phyloP scores from a whole-genome alignment of 768 basidiomycete genomes.

The Mrakia gelida region DNA sequence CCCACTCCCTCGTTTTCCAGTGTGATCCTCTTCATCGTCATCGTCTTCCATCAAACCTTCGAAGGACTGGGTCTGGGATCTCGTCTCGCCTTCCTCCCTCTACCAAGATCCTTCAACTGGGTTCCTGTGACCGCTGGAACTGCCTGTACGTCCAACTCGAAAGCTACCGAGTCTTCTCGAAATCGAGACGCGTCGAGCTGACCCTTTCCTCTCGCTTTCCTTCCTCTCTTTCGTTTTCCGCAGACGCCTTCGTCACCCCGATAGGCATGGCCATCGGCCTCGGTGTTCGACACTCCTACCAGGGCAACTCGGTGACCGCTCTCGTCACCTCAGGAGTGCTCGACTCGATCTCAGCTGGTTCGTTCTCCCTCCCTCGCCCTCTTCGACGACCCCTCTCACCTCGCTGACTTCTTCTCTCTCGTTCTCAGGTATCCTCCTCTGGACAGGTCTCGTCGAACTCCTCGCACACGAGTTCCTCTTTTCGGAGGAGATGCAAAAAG shows the following conservation, averaged over 20 bases:
- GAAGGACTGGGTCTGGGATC: conserved; percentile 92
- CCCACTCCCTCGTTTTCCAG: conserved; percentile 49
- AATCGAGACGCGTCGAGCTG: background rate
- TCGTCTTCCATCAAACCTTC: conserved; percentile 87
- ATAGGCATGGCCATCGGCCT: conserved; percentile 82
- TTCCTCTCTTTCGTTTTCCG: too few relatives aligned
- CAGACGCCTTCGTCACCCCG: conserved; percentile 69
- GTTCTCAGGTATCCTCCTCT: conserved; percentile 53
- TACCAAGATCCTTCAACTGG: conserved; percentile 40
- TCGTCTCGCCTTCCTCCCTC: conserved; percentile 69
- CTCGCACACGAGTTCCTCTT: conserved; percentile 94
- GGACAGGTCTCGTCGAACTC: conserved; percentile 83
- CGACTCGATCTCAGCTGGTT: conserved; percentile 63
- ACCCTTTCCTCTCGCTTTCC: background rate
- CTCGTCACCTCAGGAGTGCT: conserved; percentile 73
- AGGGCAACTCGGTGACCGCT: conserved; percentile 27
- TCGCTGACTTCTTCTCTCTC: too few relatives aligned
- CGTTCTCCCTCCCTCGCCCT: too few relatives aligned
- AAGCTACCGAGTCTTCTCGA: background rate
- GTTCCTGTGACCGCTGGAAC: conserved; percentile 60
- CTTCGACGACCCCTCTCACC: too few relatives aligned
- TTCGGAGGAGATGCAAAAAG: conserved; percentile 66
- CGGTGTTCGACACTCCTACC: conserved; percentile 52
- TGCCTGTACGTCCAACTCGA: conserved; percentile 45
- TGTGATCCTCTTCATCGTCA: conserved; percentile 78